These are phyloP conservation scores for Mangifera indica DNA, from an alignment of 345 rosid species.

Conservation along the genomic window DNA sequence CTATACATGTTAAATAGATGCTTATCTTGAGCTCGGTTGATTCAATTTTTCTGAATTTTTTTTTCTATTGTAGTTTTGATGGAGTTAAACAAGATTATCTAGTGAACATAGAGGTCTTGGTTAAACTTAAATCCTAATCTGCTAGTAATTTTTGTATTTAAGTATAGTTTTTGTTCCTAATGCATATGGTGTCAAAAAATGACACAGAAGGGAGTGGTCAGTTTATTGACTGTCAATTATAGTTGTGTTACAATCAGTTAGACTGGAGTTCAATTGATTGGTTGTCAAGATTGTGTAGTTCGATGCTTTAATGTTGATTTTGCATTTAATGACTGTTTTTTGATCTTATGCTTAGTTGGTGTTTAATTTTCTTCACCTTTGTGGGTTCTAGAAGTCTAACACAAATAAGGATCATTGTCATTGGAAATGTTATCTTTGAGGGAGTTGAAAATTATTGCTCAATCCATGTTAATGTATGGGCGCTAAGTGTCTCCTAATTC, in stretches of 20 bases:
- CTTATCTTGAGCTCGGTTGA: background rate
- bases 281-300: background rate
- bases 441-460: too few relatives aligned
- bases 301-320: background rate
- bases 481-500: too few relatives aligned
- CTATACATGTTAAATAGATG: background rate
- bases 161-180: background rate
- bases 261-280: conserved; percentile 1
- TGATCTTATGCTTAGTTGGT: background rate
- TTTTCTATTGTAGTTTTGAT: background rate
- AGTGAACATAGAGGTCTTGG: background rate
- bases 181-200: too few relatives aligned
- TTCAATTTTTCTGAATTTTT: background rate
- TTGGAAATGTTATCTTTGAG: background rate
- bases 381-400: background rate
- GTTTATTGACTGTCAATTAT: too few relatives aligned
- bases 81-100: background rate
- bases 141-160: background rate
- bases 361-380: too few relatives aligned
- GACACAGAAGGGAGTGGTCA: background rate
- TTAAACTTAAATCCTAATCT: background rate
- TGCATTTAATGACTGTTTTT: background rate
- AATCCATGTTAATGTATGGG: too few relatives aligned
- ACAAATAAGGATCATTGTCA: background rate
- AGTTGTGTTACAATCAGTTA: too few relatives aligned